Conservation (phyloP, 768 basidiomycete species). For the Podaxis sp. region DNA sequence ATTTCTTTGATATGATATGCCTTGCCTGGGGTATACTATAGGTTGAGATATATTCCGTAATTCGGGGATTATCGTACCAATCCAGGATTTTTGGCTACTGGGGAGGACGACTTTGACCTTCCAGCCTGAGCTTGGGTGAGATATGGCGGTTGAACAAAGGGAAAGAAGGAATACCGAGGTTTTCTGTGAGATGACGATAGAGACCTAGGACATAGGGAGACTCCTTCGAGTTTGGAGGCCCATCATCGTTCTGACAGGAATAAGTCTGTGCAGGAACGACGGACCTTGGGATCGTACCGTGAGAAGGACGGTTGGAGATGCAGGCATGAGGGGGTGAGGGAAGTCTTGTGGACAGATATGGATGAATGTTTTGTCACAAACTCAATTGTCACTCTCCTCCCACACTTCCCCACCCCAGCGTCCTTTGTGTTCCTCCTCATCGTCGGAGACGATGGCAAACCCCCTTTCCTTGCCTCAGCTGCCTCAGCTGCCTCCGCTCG, state of each 20-base stretch:
- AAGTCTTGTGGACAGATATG: constrained; percentile 14
- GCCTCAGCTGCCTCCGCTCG: constrained; percentile 26
- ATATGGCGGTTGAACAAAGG: constrained; percentile 34
- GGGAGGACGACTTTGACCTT: constrained; percentile 80
- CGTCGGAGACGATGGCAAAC: constrained; percentile 17
- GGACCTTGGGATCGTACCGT: constrained; percentile 29
- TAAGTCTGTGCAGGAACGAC: constrained; percentile 2
- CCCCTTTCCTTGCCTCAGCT: constrained; percentile 22
- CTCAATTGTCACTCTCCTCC: constrained; percentile 5
- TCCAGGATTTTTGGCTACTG: constrained; percentile 85
- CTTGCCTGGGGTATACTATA: constrained; percentile 50
- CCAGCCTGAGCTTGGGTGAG: constrained; percentile 56
- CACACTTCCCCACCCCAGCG: constrained; percentile 2
- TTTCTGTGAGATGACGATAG: constrained; percentile 56
- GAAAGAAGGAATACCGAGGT: constrained; percentile 50
- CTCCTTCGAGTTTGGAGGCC: constrained; percentile 62
- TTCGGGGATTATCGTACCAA: constrained; percentile 47
- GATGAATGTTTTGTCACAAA: constrained; percentile 14
- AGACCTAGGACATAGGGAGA: constrained; percentile 79
- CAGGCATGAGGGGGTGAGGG: constrained; percentile 9
- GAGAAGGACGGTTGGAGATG: constrained; percentile 36
- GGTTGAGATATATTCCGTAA: background rate
- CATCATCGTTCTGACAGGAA: constrained; percentile 74
- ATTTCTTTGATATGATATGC: constrained; percentile 79
- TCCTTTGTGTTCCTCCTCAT: background rate